A percentile compares a stretch with the other conserved stretches of the same genome.
phyloP scores from a whole-genome alignment of 2,329 filamentous ascomycete genomes.

The Neonectria ditissima region DNA sequence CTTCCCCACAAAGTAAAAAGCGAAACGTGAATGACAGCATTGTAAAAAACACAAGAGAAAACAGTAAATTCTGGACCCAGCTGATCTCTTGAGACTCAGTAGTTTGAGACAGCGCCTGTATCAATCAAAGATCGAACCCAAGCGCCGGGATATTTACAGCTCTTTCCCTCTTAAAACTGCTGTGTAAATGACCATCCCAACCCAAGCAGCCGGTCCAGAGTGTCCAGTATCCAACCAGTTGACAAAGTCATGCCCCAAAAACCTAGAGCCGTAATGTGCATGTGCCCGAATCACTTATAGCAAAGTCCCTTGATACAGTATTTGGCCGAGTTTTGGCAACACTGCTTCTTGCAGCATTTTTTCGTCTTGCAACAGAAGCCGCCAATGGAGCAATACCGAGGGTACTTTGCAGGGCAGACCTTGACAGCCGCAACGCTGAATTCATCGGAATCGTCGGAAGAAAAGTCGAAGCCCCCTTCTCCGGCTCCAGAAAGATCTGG shows the following conservation, averaged over 20 bases:
- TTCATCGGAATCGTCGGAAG: neutral
- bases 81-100: no score
- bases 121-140: no score
- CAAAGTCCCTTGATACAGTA: neutral
- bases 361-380: neutral
- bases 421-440: neutral
- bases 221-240: no score
- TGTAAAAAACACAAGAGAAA: no score
- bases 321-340: neutral
- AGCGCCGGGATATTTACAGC: no score
- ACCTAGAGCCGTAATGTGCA: no score
- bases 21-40: no score
- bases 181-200: neutral
- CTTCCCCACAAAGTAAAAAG: no score
- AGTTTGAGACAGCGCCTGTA: no score
- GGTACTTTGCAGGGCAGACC: neutral
- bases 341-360: conserved; percentile 3
- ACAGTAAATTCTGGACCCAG: no score
- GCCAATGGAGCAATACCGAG: neutral
- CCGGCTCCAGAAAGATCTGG: neutral
- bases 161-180: neutral
- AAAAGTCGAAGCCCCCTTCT: neutral
- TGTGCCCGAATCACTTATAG: neutral
- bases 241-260: no score
- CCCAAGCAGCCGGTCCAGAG: no score